Percentiles rank a stretch among this genome's conserved stretches.
These are phyloP conservation scores for Fagopyrum tataricum DNA, from an alignment of 148 eudicot species.

Conservation along the genomic window DNA sequence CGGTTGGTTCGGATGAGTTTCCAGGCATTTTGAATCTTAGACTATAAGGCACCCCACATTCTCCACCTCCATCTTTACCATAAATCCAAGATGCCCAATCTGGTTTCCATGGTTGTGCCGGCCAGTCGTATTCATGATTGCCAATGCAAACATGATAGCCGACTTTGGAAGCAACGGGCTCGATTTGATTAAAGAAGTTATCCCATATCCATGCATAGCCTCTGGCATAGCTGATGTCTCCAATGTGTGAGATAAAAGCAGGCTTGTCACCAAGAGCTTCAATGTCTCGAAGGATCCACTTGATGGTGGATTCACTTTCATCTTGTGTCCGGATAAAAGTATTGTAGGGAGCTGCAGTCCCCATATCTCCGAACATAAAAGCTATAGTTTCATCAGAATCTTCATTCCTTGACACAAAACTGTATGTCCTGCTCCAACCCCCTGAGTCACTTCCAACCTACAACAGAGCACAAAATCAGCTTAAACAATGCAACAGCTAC, in stretches of 20 bases:
- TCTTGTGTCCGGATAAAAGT: slow-evolving; percentile 75
- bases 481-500: neutral
- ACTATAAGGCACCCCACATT: slow-evolving; percentile 99
- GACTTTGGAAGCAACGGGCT: slow-evolving; percentile 67
- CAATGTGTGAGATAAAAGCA: slow-evolving; percentile 84
- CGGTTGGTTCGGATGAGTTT: slow-evolving; percentile 72
- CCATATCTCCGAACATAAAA: slow-evolving; percentile 94
- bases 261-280: slow-evolving; percentile 81
- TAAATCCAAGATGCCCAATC: slow-evolving; percentile 64
- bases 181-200: slow-evolving; percentile 76
- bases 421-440: slow-evolving; percentile 78
- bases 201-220: slow-evolving; percentile 98
- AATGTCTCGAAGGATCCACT: slow-evolving; percentile 87
- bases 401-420: slow-evolving; percentile 60
- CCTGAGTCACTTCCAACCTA: slow-evolving; percentile 92
- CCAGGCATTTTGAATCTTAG: slow-evolving; percentile 91
- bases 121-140: slow-evolving; percentile 97
- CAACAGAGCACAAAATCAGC: neutral
- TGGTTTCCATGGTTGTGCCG: slow-evolving; percentile 87
- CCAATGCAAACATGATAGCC: slow-evolving; percentile 95
- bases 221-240: slow-evolving; percentile 88
- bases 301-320: slow-evolving; percentile 72
- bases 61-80: slow-evolving; percentile 88
- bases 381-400: slow-evolving; percentile 74
- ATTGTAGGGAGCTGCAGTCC: slow-evolving; percentile 76